Evolutionary conservation across 768 basidiomycete genomes (phyloP).

Genomic region (Leccinum obscurum): DNA sequence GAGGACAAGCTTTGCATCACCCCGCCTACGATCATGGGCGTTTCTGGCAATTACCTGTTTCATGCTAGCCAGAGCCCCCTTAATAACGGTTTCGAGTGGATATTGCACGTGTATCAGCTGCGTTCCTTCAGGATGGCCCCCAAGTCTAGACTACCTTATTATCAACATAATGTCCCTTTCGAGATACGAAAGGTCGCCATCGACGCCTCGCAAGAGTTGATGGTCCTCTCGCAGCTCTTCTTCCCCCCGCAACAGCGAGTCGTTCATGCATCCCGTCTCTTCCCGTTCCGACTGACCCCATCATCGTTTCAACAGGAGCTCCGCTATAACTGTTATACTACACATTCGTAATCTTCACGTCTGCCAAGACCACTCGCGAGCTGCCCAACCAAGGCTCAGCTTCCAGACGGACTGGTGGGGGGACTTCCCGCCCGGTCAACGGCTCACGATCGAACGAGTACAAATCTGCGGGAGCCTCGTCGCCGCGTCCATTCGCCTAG

Average conservation of each 20-base stretch:
- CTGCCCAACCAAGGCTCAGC: constrained; percentile 30
- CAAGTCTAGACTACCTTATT: constrained; percentile 27
- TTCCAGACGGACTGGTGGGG: constrained; percentile 39
- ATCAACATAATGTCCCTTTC: constrained; percentile 35
- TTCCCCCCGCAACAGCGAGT: constrained; percentile 31
- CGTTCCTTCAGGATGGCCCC: constrained; percentile 33
- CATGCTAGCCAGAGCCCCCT: constrained; percentile 35
- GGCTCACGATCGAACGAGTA: constrained; percentile 30
- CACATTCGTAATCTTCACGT: constrained; percentile 56
- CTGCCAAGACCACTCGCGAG: constrained; percentile 54
- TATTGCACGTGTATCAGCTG: constrained; percentile 34
- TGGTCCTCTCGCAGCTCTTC: constrained; percentile 32
- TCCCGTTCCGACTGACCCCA: not conserved
- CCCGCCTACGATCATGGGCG: constrained; percentile 35
- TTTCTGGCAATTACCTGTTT: constrained; percentile 34
- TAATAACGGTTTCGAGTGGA: constrained; percentile 34
- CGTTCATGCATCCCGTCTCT: not conserved
- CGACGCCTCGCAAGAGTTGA: constrained; percentile 30
- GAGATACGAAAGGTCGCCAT: constrained; percentile 36
- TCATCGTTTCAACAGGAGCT: constrained; percentile 21
- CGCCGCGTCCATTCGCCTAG: constrained; percentile 30
- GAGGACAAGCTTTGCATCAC: constrained; percentile 34
- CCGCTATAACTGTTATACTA: constrained; percentile 32
- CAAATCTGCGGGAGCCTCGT: constrained; percentile 29
- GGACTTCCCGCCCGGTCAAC: constrained; percentile 32